Base-by-base conservation (phyloP, 2,329 filamentous ascomycete species). In the Colletotrichum lindemuthianum region DNA sequence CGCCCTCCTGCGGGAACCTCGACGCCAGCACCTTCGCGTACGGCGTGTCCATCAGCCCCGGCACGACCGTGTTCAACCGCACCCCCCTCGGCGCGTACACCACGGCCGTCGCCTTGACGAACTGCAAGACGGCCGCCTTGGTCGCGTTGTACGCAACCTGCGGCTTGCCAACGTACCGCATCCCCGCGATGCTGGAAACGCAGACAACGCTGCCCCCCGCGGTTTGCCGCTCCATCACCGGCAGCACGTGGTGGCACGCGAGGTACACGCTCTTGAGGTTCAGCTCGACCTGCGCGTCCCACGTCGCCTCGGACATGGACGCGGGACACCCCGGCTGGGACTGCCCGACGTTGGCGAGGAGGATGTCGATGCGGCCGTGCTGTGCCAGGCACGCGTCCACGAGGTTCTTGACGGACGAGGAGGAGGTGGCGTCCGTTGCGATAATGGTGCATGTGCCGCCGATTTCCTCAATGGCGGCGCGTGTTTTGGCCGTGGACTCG, bases 321-420 rank as follows among this genome's bases (percentile, higher is more conserved):
- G 79, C 84, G 0, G 85, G 81, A 36, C 78, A 78, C 0, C 85
- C 85, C 0, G 79, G 81, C 63, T 88, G 84, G 0, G 81, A 84
- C 56, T 81, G 81, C 2, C 87, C 87, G 3, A 88, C 86, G 56
- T 88, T 88, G 67, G 87, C 88, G 13, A 90, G 72, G 0, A 89
- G 74, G 24, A 89, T 84, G 67, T 89, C 87, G 57, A 88, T 83
- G 6, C 83, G 79, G 8, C 85, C 84, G 65, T 87, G 81, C 43
- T 81, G 82, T 0, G 76, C 70, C 15, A 86, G 69, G 48, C 85
- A 87, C 0, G 80, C 78, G 39, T 84, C 79, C 4, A 89, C 80
- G 0, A 88, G 78, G 0, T 72, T 71, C 66, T 85, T 82, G 70
- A 88, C 85, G 13, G 84, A 83, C 0, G 73, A 70, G 0, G 81